Base-by-base conservation (phyloP, 208 protist species). In the Giardia muris region DNA sequence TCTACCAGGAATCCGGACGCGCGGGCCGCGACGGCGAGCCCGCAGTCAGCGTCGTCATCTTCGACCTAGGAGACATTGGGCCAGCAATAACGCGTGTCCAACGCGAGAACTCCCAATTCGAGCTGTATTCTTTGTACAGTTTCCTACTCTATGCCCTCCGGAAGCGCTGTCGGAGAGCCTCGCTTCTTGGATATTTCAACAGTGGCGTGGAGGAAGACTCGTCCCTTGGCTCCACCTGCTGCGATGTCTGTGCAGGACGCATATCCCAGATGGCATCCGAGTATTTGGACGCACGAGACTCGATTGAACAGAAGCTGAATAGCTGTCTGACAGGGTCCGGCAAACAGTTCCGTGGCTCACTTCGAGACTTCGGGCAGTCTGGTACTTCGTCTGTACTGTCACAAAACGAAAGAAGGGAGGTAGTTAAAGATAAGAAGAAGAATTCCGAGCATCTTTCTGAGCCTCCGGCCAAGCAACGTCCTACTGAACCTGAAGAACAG, bases 1-100 rank as follows among this genome's bases (percentile, higher is more conserved):
- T 90, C 44, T 90, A 90, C n/a, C 45, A 90, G 87, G 87, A 90
- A 47, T 47, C 43, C n/a, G 87, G 87, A 10, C n/a, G 87, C 46
- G 87, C 43, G 42, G 87, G 87, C 0, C 1, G 87, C 42, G 44
- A 47, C 45, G 1, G 2, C 0, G 4, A 90, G 44, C 44, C n/a
- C 4, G 2, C 43, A 0, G n/a, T 47, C 45, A 47, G 10, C 45
- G n/a, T 90, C 48, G 87, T 90, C 2, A 67, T 90, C 4, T 4
- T 3, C 48, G 44, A 47, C 45, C 19, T 30, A 30, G 1, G 1
- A 47, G 87, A 90, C 45, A 46, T 90, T 45, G 10, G 19, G 19
- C 19, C 19, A 10, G 57, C 57, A 39, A 30, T 76, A 10, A 76
- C 57, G 30, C 57, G 57, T 76, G 30, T 76, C 57, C 57, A 76